Percentiles rank a stretch among this genome's conserved stretches.
Conservation (phyloP, 73 alveolate species). For the Effrenium voratum region DNA sequence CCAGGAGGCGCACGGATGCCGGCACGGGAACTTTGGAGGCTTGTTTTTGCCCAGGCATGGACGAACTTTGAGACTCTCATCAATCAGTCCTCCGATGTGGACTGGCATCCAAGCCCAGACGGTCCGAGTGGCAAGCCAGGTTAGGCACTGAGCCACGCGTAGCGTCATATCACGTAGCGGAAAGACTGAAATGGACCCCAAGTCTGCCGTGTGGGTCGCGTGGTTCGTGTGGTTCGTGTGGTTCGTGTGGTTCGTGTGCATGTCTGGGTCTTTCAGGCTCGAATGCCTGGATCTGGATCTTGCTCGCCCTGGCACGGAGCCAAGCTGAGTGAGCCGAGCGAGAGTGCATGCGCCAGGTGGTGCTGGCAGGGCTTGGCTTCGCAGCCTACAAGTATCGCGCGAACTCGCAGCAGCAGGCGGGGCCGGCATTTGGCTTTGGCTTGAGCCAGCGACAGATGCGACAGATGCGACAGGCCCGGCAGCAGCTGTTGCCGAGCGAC, state of each 20-base stretch:
- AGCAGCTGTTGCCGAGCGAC: slow-evolving; percentile 52
- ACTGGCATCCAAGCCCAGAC: slow-evolving; percentile 39
- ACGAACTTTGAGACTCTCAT: neutral
- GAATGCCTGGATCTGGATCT: neutral
- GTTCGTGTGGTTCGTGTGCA: neutral
- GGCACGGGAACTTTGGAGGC: neutral
- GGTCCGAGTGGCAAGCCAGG: neutral
- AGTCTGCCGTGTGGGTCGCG: neutral
- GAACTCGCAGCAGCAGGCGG: slow-evolving; percentile 32
- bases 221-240: neutral
- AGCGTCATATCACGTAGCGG: neutral
- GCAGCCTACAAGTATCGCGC: slow-evolving; percentile 54
- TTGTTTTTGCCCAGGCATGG: slow-evolving; percentile 34
- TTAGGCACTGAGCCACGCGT: neutral
- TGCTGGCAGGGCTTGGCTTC: slow-evolving; percentile 56
- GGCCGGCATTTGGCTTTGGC: neutral
- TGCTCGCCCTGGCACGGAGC: neutral
- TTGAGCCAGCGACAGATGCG: neutral
- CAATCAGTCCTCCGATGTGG: slow-evolving; percentile 60
- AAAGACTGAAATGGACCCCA: neutral
- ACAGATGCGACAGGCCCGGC: slow-evolving; percentile 1
- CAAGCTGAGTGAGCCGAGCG: neutral
- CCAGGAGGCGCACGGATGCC: slow-evolving; percentile 1
- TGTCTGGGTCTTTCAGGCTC: neutral
- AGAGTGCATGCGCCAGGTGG: neutral